phyloP scores from a whole-genome alignment of 2,329 filamentous ascomycete species.

The Colletotrichum sp. region DNA sequence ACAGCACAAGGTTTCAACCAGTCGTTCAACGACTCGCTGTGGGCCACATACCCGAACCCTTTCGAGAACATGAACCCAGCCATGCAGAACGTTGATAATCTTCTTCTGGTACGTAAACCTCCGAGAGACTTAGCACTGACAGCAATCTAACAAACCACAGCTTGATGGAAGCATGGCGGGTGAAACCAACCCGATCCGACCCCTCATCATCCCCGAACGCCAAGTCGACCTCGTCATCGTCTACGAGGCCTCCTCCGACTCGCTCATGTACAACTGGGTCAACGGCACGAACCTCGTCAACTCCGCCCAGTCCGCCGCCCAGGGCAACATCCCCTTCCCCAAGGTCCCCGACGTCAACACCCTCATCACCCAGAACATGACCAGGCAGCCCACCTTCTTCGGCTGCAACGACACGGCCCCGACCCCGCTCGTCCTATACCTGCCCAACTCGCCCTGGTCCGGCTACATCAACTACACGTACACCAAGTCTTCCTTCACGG shows the following conservation, averaged over 20 bases:
- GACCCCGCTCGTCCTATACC: conserved; percentile 29
- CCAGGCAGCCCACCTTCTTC: conserved; percentile 30
- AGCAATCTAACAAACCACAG: conserved; percentile 3
- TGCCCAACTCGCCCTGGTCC: conserved; percentile 32
- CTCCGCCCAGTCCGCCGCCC: conserved; percentile 17
- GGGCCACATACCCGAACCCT: conserved; percentile 33
- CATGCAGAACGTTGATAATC: conserved; percentile 27
- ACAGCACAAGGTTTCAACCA: conserved; percentile 27
- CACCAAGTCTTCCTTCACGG: conserved; percentile 25
- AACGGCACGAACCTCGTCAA: conserved; percentile 30
- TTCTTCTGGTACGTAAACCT: conserved; percentile 24
- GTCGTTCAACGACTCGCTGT: conserved; percentile 33
- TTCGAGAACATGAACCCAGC: conserved; percentile 30
- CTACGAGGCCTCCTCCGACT: conserved; percentile 32
- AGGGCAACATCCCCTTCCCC: conserved; percentile 30
- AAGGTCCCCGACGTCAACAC: conserved; percentile 28
- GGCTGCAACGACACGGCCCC: conserved; percentile 25
- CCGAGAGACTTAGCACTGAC: background rate
- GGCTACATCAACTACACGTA: conserved; percentile 30
- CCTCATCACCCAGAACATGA: conserved; percentile 27
- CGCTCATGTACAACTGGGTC: conserved; percentile 24
- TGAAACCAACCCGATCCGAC: conserved; percentile 31
- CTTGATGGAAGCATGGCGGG: conserved; percentile 34
- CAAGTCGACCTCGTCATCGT: conserved; percentile 32
- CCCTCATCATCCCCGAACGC: conserved; percentile 30